phyloP scores from a whole-genome alignment of 2,329 filamentous ascomycete genomes.

The Diaporthe velutina region DNA sequence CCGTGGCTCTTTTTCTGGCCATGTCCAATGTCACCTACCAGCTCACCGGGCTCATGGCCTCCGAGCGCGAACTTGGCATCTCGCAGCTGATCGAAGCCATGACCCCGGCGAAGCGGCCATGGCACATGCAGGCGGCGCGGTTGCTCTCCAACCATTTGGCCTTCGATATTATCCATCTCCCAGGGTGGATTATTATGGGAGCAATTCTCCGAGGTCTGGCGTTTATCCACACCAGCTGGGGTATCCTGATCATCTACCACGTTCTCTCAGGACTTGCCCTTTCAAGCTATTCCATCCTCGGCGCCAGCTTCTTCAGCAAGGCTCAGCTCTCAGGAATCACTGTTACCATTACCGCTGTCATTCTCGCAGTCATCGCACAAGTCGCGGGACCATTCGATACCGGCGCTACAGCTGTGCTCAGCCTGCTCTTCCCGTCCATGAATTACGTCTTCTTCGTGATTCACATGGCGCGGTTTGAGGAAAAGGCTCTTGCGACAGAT shows the following conservation, averaged over 20 bases:
- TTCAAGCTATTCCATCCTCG: conserved; percentile 84
- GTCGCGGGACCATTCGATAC: conserved; percentile 74
- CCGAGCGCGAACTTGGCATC: conserved; percentile 89
- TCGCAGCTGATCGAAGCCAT: conserved; percentile 91
- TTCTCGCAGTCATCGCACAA: conserved; percentile 87
- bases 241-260: conserved; percentile 80
- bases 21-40: conserved; percentile 89
- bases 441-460: conserved; percentile 87
- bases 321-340: conserved; percentile 90
- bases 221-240: conserved; percentile 73
- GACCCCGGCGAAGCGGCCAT: conserved; percentile 81
- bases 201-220: conserved; percentile 73
- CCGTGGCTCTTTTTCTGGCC: conserved; percentile 82
- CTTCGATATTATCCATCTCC: conserved; percentile 83
- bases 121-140: conserved; percentile 84
- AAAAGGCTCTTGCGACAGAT: conserved; percentile 69
- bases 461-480: conserved; percentile 82
- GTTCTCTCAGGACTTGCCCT: conserved; percentile 82
- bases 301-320: conserved; percentile 86
- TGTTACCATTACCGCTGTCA: conserved; percentile 77
- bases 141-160: conserved; percentile 83
- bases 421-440: conserved; percentile 86
- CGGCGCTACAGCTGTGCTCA: conserved; percentile 75
- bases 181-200: conserved; percentile 85
- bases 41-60: conserved; percentile 85